phyloP scores from a whole-genome alignment of 768 basidiomycete genomes.

The Lactarius deliciosus region DNA sequence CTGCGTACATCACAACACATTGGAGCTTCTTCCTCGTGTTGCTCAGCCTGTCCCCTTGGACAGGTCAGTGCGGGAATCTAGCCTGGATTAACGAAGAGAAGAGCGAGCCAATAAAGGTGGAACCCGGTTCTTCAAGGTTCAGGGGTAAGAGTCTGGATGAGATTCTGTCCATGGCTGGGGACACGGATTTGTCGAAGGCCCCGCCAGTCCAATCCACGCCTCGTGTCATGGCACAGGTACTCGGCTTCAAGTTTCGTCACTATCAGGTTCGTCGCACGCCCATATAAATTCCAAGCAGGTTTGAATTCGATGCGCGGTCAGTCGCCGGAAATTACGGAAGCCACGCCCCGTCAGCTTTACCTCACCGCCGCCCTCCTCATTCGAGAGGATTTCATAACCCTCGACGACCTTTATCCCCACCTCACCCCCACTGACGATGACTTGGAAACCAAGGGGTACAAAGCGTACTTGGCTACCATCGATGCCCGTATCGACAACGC shows the following conservation, averaged over 20 bases:
- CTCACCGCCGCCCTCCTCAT: constrained; percentile 85
- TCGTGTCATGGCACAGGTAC: constrained; percentile 79
- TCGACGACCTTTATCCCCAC: constrained; percentile 92
- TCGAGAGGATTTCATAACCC: constrained; percentile 81
- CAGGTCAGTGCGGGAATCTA: constrained; percentile 22
- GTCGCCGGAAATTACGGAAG: constrained; percentile 59
- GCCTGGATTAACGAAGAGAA: constrained; percentile 23
- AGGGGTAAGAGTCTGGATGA: constrained; percentile 66
- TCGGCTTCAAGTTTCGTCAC: constrained; percentile 96
- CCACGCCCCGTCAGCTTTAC: constrained; percentile 69
- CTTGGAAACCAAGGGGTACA: constrained; percentile 60
- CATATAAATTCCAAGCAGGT: constrained; percentile 11
- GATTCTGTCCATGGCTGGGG: constrained; percentile 57
- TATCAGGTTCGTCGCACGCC: constrained; percentile 64
- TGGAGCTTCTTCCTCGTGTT: constrained; percentile 88
- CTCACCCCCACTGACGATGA: constrained; percentile 72
- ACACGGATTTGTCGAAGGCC: constrained; percentile 14
- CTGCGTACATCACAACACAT: constrained; percentile 76
- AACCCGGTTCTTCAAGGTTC: constrained; percentile 38
- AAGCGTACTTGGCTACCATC: constrained; percentile 64
- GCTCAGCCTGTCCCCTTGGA: constrained; percentile 86
- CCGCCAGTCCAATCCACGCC: constrained; percentile 39
- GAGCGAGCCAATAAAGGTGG: constrained; percentile 14
- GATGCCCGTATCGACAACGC: constrained; percentile 65
- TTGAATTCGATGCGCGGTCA: constrained; percentile 35